Evolutionary conservation across 495 filamentous ascomycete genomes (phyloP).

Genomic region (Echria macrotheca): DNA sequence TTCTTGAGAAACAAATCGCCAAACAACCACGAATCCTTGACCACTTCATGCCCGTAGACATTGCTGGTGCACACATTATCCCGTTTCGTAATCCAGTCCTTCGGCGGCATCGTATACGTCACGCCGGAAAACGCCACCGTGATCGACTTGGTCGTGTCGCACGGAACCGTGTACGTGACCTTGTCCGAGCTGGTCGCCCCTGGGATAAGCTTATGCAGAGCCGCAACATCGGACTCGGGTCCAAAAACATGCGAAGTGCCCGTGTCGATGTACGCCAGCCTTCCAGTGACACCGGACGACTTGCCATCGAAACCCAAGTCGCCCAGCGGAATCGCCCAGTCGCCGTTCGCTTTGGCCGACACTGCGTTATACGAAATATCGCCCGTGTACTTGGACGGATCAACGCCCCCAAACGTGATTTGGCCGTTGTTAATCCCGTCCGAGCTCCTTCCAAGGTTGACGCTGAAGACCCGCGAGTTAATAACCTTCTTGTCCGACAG

Average conservation of each 20-base stretch:
- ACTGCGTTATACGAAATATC: conserved; percentile 58
- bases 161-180: conserved; percentile 63
- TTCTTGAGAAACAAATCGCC: conserved; percentile 86
- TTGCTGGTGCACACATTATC: conserved; percentile 57
- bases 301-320: conserved; percentile 56
- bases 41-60: conserved; percentile 48
- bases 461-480: conserved; percentile 58
- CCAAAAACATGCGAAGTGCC: conserved; percentile 73
- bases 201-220: conserved; percentile 61
- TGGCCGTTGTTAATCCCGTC: conserved; percentile 67
- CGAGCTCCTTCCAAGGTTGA: conserved; percentile 58
- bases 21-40: conserved; percentile 58
- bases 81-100: conserved; percentile 61
- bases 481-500: conserved; percentile 55
- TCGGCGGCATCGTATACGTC: conserved; percentile 57
- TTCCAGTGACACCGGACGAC: conserved; percentile 41
- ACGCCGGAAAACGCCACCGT: conserved; percentile 38
- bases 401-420: conserved; percentile 67
- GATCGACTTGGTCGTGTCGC: conserved; percentile 48
- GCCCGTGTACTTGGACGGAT: conserved; percentile 59
- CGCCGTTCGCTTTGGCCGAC: conserved; percentile 28
- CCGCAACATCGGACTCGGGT: conserved; percentile 56
- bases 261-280: conserved; percentile 69
- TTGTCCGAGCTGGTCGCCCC: conserved; percentile 43
- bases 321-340: conserved; percentile 67